Percentiles rank a stretch among this genome's conserved stretches.
phyloP scores from a whole-genome alignment of 768 basidiomycete species.

The Symmetrospora coprosmae region DNA sequence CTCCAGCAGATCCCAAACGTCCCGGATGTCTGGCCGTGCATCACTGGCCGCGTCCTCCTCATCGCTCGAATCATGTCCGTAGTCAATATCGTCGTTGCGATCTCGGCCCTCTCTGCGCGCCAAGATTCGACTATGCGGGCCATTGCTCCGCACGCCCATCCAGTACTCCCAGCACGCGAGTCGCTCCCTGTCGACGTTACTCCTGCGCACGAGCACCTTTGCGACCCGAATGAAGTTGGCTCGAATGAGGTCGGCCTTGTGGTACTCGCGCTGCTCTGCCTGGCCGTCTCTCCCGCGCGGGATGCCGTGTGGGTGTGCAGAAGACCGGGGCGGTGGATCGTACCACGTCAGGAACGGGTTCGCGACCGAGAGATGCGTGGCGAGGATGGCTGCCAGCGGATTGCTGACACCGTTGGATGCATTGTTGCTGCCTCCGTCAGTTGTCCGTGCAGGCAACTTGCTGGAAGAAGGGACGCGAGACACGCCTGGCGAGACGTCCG shows the following conservation, averaged over 20 bases:
- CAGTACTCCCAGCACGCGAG: conserved; percentile 11
- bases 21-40: neutral
- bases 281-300: neutral
- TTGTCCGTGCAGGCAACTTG: no score
- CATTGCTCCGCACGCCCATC: conserved; percentile 2
- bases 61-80: no score
- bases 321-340: no score
- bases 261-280: neutral
- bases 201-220: neutral
- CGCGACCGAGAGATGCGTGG: neutral
- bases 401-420: no score
- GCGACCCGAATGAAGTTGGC: conserved; percentile 13
- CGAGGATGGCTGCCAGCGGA: neutral
- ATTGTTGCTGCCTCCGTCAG: no score
- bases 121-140: no score
- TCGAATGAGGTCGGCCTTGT: conserved; percentile 1
- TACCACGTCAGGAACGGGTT: conserved; percentile 19
- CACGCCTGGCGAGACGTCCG: no score
- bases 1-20: conserved; percentile 22
- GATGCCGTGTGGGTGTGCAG: neutral
- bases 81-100: no score
- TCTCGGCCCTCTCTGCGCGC: no score
- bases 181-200: conserved; percentile 11
- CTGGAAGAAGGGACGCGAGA: no score
- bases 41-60: no score